phyloP scores from a whole-genome alignment of 2,329 filamentous ascomycete genomes.

The Alternaria sp. region DNA sequence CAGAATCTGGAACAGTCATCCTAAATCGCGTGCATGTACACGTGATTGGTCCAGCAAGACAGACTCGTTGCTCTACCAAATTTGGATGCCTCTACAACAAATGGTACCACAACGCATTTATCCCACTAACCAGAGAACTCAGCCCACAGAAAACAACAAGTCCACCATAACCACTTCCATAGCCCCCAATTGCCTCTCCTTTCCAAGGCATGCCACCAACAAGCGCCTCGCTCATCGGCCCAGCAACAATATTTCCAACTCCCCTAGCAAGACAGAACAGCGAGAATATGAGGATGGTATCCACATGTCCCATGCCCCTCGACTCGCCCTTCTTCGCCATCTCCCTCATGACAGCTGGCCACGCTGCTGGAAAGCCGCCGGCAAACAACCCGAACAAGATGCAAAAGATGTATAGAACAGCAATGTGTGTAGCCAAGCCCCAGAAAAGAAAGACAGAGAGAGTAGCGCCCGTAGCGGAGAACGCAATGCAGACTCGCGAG shows the following conservation, averaged over 20 bases:
- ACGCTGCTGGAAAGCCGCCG: slow-evolving; percentile 29
- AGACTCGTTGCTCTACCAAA: background rate
- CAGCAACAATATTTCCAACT: background rate
- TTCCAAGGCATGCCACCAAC: background rate
- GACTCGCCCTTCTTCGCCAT: background rate
- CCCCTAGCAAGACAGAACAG: background rate
- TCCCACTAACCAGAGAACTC: background rate
- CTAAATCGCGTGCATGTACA: no score
- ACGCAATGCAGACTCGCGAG: slow-evolving; percentile 53
- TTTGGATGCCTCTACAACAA: background rate
- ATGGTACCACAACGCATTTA: background rate
- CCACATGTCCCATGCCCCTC: background rate
- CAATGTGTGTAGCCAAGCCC: slow-evolving; percentile 52
- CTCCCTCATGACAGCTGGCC: slow-evolving; percentile 28
- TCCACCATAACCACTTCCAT: slow-evolving; percentile 2
- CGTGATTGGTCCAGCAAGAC: background rate
- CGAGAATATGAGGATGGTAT: background rate
- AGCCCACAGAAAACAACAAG: slow-evolving; percentile 1
- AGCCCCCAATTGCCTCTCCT: background rate
- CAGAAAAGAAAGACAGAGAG: slow-evolving; percentile 54
- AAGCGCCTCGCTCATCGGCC: slow-evolving; percentile 3
- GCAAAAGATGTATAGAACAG: slow-evolving; percentile 40
- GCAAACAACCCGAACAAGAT: slow-evolving; percentile 46
- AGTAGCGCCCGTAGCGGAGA: slow-evolving; percentile 50
- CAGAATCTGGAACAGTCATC: no score